Conservation (phyloP, 768 basidiomycete species). For the Lyophyllum shimeji region DNA sequence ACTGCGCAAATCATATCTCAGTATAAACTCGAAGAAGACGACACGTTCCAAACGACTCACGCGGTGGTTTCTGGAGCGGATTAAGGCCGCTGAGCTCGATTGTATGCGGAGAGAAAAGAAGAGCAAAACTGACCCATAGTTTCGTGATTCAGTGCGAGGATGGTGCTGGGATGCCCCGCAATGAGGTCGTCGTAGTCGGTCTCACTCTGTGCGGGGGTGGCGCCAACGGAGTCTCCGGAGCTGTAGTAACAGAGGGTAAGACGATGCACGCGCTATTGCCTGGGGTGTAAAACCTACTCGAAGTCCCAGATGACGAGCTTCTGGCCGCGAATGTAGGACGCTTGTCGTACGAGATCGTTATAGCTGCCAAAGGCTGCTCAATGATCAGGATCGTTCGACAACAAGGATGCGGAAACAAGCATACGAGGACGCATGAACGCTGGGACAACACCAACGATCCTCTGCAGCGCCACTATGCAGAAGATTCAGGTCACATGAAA, state of each 20-base stretch:
- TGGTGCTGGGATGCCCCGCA: slow-evolving; percentile 28
- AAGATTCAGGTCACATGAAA: neutral
- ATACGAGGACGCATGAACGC: slow-evolving; percentile 50
- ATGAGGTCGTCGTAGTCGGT: slow-evolving; percentile 27
- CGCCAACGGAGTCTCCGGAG: slow-evolving; percentile 38
- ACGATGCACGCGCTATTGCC: neutral
- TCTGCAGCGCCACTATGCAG: slow-evolving; percentile 37
- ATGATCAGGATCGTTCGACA: neutral
- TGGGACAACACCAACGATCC: slow-evolving; percentile 41
- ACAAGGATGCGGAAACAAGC: neutral
- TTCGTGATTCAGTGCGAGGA: slow-evolving; percentile 45
- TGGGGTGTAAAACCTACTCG: slow-evolving; percentile 11
- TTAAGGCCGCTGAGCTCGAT: neutral
- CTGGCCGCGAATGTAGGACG: slow-evolving; percentile 32
- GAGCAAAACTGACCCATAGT: slow-evolving; percentile 26
- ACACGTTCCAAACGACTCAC: slow-evolving; percentile 20
- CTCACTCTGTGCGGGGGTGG: slow-evolving; percentile 31
- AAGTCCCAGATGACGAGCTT: slow-evolving; percentile 38
- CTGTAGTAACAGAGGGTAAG: slow-evolving; percentile 18
- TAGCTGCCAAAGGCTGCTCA: slow-evolving; percentile 41
- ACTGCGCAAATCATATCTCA: slow-evolving; percentile 14
- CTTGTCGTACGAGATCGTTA: slow-evolving; percentile 46
- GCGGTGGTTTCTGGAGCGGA: slow-evolving; percentile 32
- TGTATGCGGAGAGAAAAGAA: neutral
- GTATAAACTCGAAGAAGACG: neutral